Base-by-base conservation (phyloP, 139 green algal genomes). In the Chlamydomonas eustigma region DNA sequence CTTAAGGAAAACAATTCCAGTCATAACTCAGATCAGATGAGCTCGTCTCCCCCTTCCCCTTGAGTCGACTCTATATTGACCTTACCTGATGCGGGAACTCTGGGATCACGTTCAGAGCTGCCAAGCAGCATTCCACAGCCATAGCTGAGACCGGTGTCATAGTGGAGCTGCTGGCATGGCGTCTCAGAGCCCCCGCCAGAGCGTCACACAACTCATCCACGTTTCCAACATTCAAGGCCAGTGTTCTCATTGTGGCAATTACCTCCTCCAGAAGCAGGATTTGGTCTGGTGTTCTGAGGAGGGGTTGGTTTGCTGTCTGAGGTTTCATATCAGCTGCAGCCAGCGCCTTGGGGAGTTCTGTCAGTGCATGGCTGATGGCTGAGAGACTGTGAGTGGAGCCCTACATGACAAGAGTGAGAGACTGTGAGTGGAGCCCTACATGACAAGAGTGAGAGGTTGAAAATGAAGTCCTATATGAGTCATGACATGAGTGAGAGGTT, bases 401-500 rank as follows among this genome's bases (percentile, higher is more conserved):
- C 44, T 58, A 18, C 44, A 58, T 12, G 44, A n/a, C n/a, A n/a
- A n/a, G n/a, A n/a, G n/a, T 33, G 76, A 80, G 50, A 80, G 76
- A 30, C 66, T 71, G 35, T 75, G 75, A 25, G 74, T 67, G 1
- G 66, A 36, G 18, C 44, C 44, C 44, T 58, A 18, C 44, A 58
- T 12, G 44, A n/a, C n/a, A n/a, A n/a, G n/a, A n/a, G n/a, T 33
- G 76, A 80, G 50, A 80, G 76, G 33, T 66, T 71, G 35, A 75
- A 80, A 25, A 75, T 67, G 1, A 50, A 36, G 18, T 18, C 44
- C 44, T 58, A 18, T 18, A 58, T 12, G 44, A n/a, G n/a, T n/a
- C n/a, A n/a, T n/a, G n/a, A n/a, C n/a, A 80, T 71, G 0, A 67
- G 66, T 33, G 76, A 80, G 50, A 80, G 76, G 33, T 66, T 71